phyloP scores from a whole-genome alignment of 768 basidiomycete species.

The Leccinum rimulosum region DNA sequence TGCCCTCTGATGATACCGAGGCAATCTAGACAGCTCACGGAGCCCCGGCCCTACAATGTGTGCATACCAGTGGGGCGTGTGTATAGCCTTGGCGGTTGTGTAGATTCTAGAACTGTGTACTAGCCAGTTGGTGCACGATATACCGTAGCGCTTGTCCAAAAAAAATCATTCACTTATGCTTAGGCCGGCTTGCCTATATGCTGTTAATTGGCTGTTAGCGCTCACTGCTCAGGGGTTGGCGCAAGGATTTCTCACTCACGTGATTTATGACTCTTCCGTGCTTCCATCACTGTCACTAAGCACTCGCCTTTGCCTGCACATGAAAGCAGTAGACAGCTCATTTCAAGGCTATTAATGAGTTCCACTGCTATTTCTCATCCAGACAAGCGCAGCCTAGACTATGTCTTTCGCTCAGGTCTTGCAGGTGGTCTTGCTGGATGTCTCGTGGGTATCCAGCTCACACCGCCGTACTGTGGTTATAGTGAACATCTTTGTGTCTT shows the following conservation, averaged over 20 bases:
- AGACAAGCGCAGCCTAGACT: constrained; percentile 56
- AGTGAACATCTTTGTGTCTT: constrained; percentile 4
- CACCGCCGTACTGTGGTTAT: constrained; percentile 7
- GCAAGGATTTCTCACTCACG: neutral
- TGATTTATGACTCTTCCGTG: constrained; percentile 13
- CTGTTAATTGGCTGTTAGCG: no score
- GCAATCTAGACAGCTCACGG: no score
- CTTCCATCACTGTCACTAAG: neutral
- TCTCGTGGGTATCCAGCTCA: constrained; percentile 56
- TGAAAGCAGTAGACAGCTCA: constrained; percentile 7
- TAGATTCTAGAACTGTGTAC: no score
- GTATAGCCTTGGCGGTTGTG: no score
- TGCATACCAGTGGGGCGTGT: no score
- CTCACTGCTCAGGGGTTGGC: no score
- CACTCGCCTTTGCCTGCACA: neutral
- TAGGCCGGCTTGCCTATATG: no score
- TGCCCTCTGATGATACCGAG: no score
- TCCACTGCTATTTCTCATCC: constrained; percentile 35
- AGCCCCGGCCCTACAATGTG: no score
- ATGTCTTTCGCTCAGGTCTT: constrained; percentile 77
- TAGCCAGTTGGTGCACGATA: no score
- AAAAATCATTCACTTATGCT: neutral
- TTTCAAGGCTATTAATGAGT: constrained; percentile 29
- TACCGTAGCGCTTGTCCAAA: no score
- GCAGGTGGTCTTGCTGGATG: constrained; percentile 95